These are phyloP conservation scores for Flaveria bidentis DNA, from an alignment of 129 eudicot genomes.

Conservation along the genomic window DNA sequence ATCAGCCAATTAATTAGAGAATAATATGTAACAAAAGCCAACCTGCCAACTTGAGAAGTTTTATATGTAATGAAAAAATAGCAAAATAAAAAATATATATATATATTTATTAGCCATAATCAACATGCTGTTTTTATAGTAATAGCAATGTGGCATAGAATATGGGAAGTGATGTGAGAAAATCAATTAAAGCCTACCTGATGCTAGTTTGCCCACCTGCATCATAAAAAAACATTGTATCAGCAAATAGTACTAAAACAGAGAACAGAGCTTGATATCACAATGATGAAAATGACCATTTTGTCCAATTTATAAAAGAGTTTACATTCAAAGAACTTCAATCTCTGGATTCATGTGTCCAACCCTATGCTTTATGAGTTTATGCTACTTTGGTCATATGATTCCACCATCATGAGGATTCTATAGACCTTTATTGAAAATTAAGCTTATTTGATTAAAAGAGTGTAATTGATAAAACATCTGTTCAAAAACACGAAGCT, in stretches of 20 bases:
- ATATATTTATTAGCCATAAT: background rate
- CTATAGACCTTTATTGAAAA: background rate
- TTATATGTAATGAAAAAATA: background rate
- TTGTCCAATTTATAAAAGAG: background rate
- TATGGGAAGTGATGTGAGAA: constrained; percentile 15
- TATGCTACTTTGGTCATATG: background rate
- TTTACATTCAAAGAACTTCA: background rate
- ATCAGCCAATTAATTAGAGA: constrained; percentile 28
- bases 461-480: background rate
- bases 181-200: constrained; percentile 57
- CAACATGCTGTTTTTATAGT: background rate
- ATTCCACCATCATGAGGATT: background rate
- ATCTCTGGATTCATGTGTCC: background rate
- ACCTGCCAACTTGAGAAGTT: no score
- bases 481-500: background rate
- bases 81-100: background rate
- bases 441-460: background rate
- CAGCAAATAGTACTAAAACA: constrained; percentile 15
- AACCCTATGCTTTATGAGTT: background rate
- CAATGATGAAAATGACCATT: background rate
- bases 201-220: constrained; percentile 99
- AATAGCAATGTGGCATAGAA: background rate
- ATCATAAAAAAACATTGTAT: constrained; percentile 27
- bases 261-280: background rate
- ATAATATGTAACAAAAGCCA: background rate